Evolutionary conservation across 1,284 basidiomycete species (phyloP).

Genomic region (Trichosporon sp.): DNA sequence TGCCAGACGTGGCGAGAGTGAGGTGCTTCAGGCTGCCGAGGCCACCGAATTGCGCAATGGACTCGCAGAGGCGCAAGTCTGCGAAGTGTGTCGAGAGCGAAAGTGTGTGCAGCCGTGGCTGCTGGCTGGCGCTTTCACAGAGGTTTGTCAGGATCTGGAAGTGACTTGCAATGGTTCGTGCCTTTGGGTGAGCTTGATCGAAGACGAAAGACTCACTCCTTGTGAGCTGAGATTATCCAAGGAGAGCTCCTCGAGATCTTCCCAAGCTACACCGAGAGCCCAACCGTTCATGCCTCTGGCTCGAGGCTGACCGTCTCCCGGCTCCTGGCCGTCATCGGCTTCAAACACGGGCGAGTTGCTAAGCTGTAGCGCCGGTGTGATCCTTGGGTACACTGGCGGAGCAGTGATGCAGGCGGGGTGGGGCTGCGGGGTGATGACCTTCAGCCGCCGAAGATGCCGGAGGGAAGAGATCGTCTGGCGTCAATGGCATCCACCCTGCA

Average conservation of each 20-base stretch:
- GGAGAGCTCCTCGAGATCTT: constrained; percentile 22
- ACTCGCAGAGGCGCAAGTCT: constrained; percentile 20
- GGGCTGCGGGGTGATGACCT: constrained; percentile 1
- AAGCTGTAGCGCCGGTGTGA: constrained; percentile 12
- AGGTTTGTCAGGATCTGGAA: constrained; percentile 13
- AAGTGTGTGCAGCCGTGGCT: constrained; percentile 16
- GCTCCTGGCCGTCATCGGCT: neutral
- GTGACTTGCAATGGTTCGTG: constrained; percentile 21
- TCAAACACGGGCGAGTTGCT: neutral
- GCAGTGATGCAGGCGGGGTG: constrained; percentile 6
- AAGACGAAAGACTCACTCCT: constrained; percentile 18
- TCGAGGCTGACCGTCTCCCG: neutral
- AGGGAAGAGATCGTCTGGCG: constrained; percentile 11
- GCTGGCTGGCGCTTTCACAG: neutral
- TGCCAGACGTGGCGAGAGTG: constrained; percentile 25
- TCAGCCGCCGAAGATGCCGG: constrained; percentile 1
- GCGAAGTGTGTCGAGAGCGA: constrained; percentile 28
- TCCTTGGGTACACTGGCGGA: constrained; percentile 5
- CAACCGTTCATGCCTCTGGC: constrained; percentile 11
- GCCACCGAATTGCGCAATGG: constrained; percentile 21
- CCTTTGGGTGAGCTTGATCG: constrained; percentile 10
- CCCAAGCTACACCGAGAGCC: constrained; percentile 28
- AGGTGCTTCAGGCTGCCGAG: constrained; percentile 23
- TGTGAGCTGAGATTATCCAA: constrained; percentile 8
- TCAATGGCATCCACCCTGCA: neutral